These are phyloP conservation scores for Haplosporangium sp. DNA, from an alignment of 371 early-diverging fungal species.

Conservation along the genomic window DNA sequence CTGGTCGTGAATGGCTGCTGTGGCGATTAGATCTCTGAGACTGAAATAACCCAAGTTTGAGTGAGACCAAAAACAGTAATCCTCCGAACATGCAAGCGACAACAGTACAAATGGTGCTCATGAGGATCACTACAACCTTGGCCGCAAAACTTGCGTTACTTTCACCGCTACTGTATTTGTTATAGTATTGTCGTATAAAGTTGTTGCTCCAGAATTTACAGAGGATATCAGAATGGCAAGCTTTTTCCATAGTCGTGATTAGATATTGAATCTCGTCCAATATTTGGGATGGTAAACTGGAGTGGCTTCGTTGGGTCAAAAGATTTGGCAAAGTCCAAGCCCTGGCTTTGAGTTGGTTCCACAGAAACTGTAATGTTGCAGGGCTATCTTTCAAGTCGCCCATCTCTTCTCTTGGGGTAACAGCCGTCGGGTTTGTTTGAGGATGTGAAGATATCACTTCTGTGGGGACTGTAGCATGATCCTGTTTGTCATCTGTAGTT, in stretches of 20 bases:
- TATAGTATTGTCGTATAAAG: not conserved
- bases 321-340: slow-evolving; percentile 13
- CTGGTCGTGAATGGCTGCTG: slow-evolving; percentile 3
- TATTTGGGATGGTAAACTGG: slow-evolving; percentile 3
- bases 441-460: not conserved
- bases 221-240: slow-evolving; percentile 1
- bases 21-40: slow-evolving; percentile 4
- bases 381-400: not conserved
- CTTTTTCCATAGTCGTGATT: slow-evolving; percentile 2
- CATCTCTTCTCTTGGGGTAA: not conserved
- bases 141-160: slow-evolving; percentile 4
- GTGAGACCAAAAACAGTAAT: slow-evolving; percentile 43
- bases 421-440: not conserved
- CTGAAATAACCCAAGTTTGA: slow-evolving; percentile 43
- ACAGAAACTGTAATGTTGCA: not conserved
- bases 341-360: slow-evolving; percentile 11
- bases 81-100: slow-evolving; percentile 51
- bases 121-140: slow-evolving; percentile 32
- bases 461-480: not conserved
- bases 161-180: not conserved
- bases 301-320: slow-evolving; percentile 5
- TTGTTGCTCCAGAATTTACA: slow-evolving; percentile 9
- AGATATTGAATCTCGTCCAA: slow-evolving; percentile 14
- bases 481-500: not conserved
- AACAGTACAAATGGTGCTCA: slow-evolving; percentile 43